Evolutionary conservation across 2,329 filamentous ascomycete species (phyloP), one percentile per base, ranked within the genome.

Genomic region (Pestalotiopsis sp.): DNA sequence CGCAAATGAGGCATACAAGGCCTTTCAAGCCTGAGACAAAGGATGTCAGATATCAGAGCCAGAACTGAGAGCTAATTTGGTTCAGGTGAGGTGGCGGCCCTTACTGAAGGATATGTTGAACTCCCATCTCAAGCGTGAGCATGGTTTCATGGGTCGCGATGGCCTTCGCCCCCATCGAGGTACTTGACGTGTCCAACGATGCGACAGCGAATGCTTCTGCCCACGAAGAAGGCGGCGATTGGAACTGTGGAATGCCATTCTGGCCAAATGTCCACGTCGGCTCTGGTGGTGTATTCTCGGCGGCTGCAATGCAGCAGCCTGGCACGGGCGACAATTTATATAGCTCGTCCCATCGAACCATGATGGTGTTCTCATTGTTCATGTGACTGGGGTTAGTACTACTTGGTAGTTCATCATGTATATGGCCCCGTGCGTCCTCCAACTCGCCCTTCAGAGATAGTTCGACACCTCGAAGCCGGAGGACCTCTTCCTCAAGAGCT

Each of bases 401-500:
- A 14, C 57, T 13, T 59, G 57, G 27, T 59, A 23, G 23, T n/a
- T 36, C 23, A 4, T 36, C 2, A 9, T 14, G 27, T 7, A 59
- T n/a, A 17, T 52, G 20, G 25, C 14, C 60, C 1, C 60, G 60
- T 20, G 25, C 9, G 17, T 49, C 9, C 23, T 65, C 41, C 6
- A 52, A 17, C n/a, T 65, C 41, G 4, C 49, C 41, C 39, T 65
- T 65, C 2, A 65, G 41, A 6, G 6, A 23, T 4, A 49, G 20
- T 14, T 65, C 38, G 12, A 36, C 41, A 25, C 20, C 41, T 23
- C 62, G 62, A 27, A 65, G 62, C 13, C 62, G 62, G 17, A 65
- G 17, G 12, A 65, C 62, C 41, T 65, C 62, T 17, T 65, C 38
- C 41, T 65, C 62, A 3, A 65, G 62, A 36, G 62, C 62, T 36